phyloP scores from a whole-genome alignment of 2,329 filamentous ascomycete genomes.

The Diaporthe sp. region DNA sequence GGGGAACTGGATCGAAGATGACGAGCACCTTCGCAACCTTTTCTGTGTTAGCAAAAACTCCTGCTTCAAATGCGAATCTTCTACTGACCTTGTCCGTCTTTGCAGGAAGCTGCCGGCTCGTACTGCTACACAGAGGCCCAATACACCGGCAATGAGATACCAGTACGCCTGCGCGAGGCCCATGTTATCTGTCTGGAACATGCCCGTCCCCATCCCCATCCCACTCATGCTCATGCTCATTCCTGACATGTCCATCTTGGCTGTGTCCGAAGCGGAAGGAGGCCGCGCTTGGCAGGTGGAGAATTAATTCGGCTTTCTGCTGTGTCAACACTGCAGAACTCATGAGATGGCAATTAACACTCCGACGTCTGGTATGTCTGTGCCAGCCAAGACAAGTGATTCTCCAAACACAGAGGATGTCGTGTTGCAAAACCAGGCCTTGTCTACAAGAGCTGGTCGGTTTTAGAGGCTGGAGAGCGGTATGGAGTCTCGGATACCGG shows the following conservation, averaged over 20 bases:
- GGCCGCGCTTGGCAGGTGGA: not conserved
- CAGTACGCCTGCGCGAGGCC: constrained; percentile 69
- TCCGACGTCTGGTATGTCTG: not conserved
- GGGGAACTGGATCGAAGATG: constrained; percentile 61
- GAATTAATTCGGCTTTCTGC: not conserved
- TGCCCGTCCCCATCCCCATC: constrained; percentile 53
- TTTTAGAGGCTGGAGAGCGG: constrained; percentile 4
- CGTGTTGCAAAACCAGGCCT: not conserved
- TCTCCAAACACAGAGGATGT: not conserved
- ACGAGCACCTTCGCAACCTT: constrained; percentile 62
- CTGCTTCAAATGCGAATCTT: not conserved
- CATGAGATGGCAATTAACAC: not conserved
- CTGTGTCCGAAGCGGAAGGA: not conserved
- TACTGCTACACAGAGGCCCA: constrained; percentile 57
- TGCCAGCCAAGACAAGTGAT: constrained; percentile 23
- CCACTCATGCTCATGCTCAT: constrained; percentile 48
- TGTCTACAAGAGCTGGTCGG: not conserved
- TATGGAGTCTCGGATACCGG: no score
- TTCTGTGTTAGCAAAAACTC: not conserved
- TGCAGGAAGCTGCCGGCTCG: constrained; percentile 61
- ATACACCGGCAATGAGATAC: constrained; percentile 68
- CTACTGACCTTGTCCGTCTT: constrained; percentile 57
- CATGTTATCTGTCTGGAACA: constrained; percentile 62
- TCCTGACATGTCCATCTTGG: constrained; percentile 39
- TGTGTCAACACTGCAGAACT: not conserved